Percentiles rank a stretch among this genome's conserved stretches.
phyloP scores from a whole-genome alignment of 2,329 filamentous ascomycete genomes.

The Botrytis galanthina region DNA sequence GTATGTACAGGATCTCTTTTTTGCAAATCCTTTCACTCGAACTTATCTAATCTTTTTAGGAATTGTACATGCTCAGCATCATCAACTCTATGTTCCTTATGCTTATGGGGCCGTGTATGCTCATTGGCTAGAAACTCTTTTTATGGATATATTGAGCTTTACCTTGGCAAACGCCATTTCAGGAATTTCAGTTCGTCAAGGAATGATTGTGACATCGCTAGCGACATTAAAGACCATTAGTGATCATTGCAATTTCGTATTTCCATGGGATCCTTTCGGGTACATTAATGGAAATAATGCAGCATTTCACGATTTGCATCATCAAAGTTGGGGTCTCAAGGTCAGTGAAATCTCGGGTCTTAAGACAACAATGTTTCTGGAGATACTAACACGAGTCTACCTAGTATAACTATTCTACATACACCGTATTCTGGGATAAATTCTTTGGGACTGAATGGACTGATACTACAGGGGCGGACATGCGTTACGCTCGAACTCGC shows the following conservation, averaged over 20 bases:
- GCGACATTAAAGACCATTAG: constrained; percentile 18
- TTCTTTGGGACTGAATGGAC: constrained; percentile 18
- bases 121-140: constrained; percentile 16
- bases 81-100: constrained; percentile 15
- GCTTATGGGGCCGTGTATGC: constrained; percentile 19
- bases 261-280: constrained; percentile 17
- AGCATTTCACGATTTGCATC: constrained; percentile 22
- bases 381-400: background rate
- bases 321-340: constrained; percentile 22
- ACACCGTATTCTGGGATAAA: constrained; percentile 22
- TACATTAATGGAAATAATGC: constrained; percentile 16
- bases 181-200: constrained; percentile 19
- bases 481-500: constrained; percentile 14
- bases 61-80: constrained; percentile 13
- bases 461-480: constrained; percentile 10
- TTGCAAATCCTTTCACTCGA: background rate
- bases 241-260: constrained; percentile 21
- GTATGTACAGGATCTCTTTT: background rate
- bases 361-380: background rate
- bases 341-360: background rate
- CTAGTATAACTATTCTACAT: constrained; percentile 21
- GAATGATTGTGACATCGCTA: constrained; percentile 16
- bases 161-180: constrained; percentile 13
- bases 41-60: background rate
- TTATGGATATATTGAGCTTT: constrained; percentile 19